phyloP scores from a whole-genome alignment of 2,329 filamentous ascomycete species.

The Colletotrichum salicis region DNA sequence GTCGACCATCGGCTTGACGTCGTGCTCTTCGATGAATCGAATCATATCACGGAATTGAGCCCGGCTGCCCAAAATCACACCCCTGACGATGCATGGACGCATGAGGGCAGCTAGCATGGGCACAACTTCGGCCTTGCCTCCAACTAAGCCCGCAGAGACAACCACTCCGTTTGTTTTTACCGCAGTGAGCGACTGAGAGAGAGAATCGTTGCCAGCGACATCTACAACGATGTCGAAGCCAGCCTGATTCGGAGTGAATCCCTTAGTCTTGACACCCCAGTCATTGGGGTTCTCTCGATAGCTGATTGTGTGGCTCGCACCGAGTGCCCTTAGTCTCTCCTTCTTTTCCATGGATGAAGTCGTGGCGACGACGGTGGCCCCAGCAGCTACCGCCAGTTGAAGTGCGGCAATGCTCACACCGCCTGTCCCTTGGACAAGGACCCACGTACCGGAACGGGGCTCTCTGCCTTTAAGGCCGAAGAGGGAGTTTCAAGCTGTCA shows the following conservation, averaged over 20 bases:
- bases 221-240: conserved; percentile 74
- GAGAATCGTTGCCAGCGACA: conserved; percentile 72
- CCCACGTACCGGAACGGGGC: conserved; percentile 48
- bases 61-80: conserved; percentile 42
- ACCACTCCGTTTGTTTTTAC: conserved; percentile 51
- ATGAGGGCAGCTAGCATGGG: conserved; percentile 41
- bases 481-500: conserved; percentile 64
- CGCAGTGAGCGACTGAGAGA: conserved; percentile 65
- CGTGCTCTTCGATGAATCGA: conserved; percentile 45
- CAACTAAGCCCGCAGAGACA: conserved; percentile 45
- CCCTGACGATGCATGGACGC: conserved; percentile 43
- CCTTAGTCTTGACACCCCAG: conserved; percentile 69
- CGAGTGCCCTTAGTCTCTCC: conserved; percentile 61
- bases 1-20: conserved; percentile 45
- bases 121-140: conserved; percentile 42
- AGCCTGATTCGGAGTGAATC: conserved; percentile 53
- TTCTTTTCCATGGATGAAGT: conserved; percentile 67
- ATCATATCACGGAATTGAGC: conserved; percentile 44
- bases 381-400: conserved; percentile 58
- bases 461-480: conserved; percentile 56
- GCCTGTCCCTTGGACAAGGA: conserved; percentile 52
- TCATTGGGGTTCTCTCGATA: conserved; percentile 63
- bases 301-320: conserved; percentile 69
- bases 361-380: conserved; percentile 67
- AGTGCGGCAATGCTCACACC: conserved; percentile 51